These are phyloP conservation scores for Taiozyma sp. DNA, from an alignment of 1,139 yeast species.

Conservation along the genomic window DNA sequence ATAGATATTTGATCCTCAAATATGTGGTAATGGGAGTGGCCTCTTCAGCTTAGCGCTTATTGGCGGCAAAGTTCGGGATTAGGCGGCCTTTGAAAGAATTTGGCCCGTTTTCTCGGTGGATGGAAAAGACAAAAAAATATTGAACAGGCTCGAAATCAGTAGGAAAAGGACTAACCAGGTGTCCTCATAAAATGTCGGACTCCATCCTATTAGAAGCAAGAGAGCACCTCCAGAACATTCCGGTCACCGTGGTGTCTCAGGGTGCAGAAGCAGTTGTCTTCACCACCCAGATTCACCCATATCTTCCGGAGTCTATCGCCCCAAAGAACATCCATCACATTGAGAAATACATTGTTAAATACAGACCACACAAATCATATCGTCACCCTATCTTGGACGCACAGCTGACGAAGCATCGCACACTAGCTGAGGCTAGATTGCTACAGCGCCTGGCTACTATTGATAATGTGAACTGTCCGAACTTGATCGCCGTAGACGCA, in stretches of 20 bases:
- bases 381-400: conserved; percentile 83
- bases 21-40: no score
- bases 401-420: conserved; percentile 71
- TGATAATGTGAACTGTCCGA: conserved; percentile 65
- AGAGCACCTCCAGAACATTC: conserved; percentile 40
- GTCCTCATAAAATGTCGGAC: conserved; percentile 28
- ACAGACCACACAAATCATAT: conserved; percentile 84
- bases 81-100: not conserved
- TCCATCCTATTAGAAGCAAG: conserved; percentile 35
- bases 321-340: conserved; percentile 24
- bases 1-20: no score
- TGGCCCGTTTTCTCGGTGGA: not conserved
- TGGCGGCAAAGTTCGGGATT: not conserved
- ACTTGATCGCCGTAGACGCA: conserved; percentile 68
- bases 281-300: conserved; percentile 64
- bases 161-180: not conserved
- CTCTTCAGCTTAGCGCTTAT: not conserved
- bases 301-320: conserved; percentile 28
- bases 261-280: conserved; percentile 96
- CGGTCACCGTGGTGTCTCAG: conserved; percentile 62
- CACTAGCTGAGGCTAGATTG: conserved; percentile 80
- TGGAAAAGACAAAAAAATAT: not conserved
- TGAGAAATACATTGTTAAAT: conserved; percentile 61
- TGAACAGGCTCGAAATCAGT: not conserved
- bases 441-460: conserved; percentile 49